A percentile compares a stretch with the other conserved stretches of the same genome.
phyloP scores from a whole-genome alignment of 331 rosid genomes.

The Stylosanthes scabra region DNA sequence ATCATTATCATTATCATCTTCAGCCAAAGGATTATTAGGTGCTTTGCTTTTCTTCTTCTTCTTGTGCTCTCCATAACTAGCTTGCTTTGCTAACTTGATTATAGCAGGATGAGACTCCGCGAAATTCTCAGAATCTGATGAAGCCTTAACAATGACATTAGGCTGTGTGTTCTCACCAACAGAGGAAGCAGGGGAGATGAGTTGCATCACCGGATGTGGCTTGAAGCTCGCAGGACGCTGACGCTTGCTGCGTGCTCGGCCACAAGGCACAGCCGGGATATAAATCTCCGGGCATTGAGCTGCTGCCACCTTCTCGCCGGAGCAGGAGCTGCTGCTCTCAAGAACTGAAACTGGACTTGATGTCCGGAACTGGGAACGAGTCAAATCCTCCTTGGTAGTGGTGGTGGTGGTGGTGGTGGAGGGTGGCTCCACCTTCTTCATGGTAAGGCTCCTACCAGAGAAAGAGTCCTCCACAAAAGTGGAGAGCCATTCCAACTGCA shows the following conservation, averaged over 20 bases:
- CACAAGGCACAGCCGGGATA: conserved; percentile 58
- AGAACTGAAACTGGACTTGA: conserved; percentile 96
- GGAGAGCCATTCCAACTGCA: conserved; percentile 94
- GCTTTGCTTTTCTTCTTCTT: conserved; percentile 83
- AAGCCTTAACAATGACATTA: conserved; percentile 45
- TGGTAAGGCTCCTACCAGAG: conserved; percentile 69
- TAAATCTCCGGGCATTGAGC: conserved; percentile 57
- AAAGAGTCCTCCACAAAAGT: conserved; percentile 93
- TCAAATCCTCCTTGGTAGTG: conserved; percentile 54
- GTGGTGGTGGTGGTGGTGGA: conserved; percentile 15
- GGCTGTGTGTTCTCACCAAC: conserved; percentile 61
- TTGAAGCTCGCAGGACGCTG: conserved; percentile 91
- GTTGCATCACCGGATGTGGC: conserved; percentile 76
- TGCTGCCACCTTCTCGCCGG: conserved; percentile 61
- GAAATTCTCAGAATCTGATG: conserved; percentile 71
- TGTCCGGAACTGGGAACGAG: conserved; percentile 69
- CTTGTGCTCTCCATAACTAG: conserved; percentile 57
- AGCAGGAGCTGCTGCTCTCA: conserved; percentile 92
- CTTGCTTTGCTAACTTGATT: too few relatives aligned
- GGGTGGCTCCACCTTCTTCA: conserved; percentile 61
- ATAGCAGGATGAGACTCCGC: conserved; percentile 90
- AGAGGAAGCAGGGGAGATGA: conserved; percentile 86
- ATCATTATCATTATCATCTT: conserved; percentile 40
- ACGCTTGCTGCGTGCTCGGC: conserved; percentile 98
- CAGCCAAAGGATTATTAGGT: conserved; percentile 51